These are phyloP conservation scores for Atkinsonella hypoxylon DNA, from an alignment of 2,329 filamentous ascomycete genomes.

Conservation along the genomic window DNA sequence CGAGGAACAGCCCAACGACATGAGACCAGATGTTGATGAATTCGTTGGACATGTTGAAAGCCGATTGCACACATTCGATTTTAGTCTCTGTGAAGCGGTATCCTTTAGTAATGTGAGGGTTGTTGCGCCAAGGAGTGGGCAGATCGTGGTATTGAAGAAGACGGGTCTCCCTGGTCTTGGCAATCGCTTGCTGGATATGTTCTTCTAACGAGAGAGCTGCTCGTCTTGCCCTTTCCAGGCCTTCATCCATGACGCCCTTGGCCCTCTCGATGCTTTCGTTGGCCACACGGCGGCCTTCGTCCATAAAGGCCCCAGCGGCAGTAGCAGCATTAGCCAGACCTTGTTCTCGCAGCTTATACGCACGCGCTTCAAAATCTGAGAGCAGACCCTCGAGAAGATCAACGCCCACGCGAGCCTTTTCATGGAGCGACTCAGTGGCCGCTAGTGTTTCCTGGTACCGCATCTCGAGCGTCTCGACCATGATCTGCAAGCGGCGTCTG, in stretches of 20 bases:
- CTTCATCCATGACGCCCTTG: slow-evolving; percentile 65
- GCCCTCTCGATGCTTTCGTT: slow-evolving; percentile 69
- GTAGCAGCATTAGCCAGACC: slow-evolving; percentile 56
- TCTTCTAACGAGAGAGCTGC: slow-evolving; percentile 76
- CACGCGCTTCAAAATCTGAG: slow-evolving; percentile 71
- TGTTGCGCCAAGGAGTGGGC: slow-evolving; percentile 84
- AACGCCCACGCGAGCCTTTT: slow-evolving; percentile 82
- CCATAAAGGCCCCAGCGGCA: slow-evolving; percentile 61
- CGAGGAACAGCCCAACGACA: slow-evolving; percentile 73
- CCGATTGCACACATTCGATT: slow-evolving; percentile 73
- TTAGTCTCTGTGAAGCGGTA: slow-evolving; percentile 94
- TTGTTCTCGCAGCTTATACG: slow-evolving; percentile 66
- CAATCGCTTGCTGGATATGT: slow-evolving; percentile 68
- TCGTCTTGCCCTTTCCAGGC: slow-evolving; percentile 68
- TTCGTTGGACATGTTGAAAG: slow-evolving; percentile 82
- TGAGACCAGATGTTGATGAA: slow-evolving; percentile 98
- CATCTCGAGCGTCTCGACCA: slow-evolving; percentile 84
- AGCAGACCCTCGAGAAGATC: slow-evolving; percentile 78
- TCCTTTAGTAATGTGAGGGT: slow-evolving; percentile 81
- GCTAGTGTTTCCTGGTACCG: slow-evolving; percentile 78
- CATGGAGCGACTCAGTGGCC: slow-evolving; percentile 76
- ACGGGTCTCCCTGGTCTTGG: slow-evolving; percentile 64
- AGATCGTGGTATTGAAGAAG: slow-evolving; percentile 83
- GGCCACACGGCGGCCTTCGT: slow-evolving; percentile 66
- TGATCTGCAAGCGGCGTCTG: slow-evolving; percentile 68